Conservation (phyloP, 2,329 filamentous ascomycete genomes). For the Ascochyta pisi region DNA sequence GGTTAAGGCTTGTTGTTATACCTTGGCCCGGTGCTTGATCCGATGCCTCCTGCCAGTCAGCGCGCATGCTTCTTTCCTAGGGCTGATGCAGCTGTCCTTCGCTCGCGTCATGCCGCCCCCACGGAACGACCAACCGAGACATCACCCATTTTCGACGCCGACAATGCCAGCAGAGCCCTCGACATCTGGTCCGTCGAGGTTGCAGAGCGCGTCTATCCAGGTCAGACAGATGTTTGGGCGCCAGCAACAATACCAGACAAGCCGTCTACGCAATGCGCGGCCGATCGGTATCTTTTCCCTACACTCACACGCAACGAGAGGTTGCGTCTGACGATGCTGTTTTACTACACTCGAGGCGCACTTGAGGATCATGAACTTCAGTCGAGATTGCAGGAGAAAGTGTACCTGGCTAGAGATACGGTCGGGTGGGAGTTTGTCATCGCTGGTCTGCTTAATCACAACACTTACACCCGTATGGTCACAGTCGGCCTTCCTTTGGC, state of each 20-base stretch:
- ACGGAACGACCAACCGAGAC: slow-evolving; percentile 28
- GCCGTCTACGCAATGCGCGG: slow-evolving; percentile 17
- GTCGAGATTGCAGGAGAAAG: slow-evolving; percentile 53
- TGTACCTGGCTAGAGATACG: slow-evolving; percentile 50
- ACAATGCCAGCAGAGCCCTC: slow-evolving; percentile 28
- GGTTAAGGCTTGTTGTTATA: neutral
- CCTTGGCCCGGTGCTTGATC: slow-evolving; percentile 1
- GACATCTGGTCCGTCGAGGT: slow-evolving; percentile 24
- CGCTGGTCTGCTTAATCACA: slow-evolving; percentile 53
- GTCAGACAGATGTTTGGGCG: slow-evolving; percentile 20
- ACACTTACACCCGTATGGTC: slow-evolving; percentile 54
- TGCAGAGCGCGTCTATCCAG: slow-evolving; percentile 27
- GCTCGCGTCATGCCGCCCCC: slow-evolving; percentile 27
- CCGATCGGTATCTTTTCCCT: slow-evolving; percentile 46
- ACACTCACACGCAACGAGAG: slow-evolving; percentile 47
- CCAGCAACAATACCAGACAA: slow-evolving; percentile 28
- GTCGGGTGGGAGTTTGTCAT: slow-evolving; percentile 58
- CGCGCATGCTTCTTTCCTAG: slow-evolving; percentile 36
- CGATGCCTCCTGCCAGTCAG: slow-evolving; percentile 20
- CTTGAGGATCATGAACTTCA: slow-evolving; percentile 52
- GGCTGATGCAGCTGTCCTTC: slow-evolving; percentile 35
- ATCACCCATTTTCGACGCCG: slow-evolving; percentile 33
- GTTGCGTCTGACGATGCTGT: slow-evolving; percentile 50
- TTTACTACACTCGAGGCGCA: slow-evolving; percentile 54
- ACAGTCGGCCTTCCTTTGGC: slow-evolving; percentile 53